phyloP scores from a whole-genome alignment of 2,329 filamentous ascomycete species.

The Coleophoma crateriformis region DNA sequence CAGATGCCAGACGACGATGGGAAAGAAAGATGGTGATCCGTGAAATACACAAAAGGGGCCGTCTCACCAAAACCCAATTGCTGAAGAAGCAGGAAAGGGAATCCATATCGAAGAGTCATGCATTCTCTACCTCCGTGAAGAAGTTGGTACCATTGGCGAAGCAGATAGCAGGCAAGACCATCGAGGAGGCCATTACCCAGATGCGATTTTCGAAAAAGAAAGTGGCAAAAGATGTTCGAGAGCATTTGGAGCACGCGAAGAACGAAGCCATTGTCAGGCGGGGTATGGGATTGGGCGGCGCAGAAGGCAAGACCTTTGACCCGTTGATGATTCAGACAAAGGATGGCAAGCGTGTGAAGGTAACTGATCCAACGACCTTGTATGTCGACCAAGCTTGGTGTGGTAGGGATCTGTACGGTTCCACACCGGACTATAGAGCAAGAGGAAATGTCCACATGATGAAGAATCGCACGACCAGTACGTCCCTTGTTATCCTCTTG shows the following conservation, averaged over 20 bases:
- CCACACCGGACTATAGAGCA: constrained; percentile 65
- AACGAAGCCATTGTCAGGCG: constrained; percentile 74
- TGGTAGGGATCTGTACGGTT: constrained; percentile 60
- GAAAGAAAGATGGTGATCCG: constrained; percentile 80
- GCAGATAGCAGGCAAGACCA: constrained; percentile 88
- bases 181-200: constrained; percentile 89
- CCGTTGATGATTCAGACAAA: constrained; percentile 63
- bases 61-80: constrained; percentile 59
- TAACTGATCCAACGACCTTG: constrained; percentile 72
- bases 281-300: constrained; percentile 71
- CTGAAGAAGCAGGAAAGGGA: constrained; percentile 60
- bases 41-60: constrained; percentile 62
- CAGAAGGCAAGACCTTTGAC: constrained; percentile 26
- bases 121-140: constrained; percentile 82
- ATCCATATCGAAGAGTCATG: constrained; percentile 56
- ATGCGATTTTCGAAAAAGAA: constrained; percentile 97
- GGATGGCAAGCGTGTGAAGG: constrained; percentile 65
- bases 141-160: constrained; percentile 82
- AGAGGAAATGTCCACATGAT: constrained; percentile 66
- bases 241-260: constrained; percentile 74
- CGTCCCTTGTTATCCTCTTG: constrained; percentile 31
- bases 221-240: constrained; percentile 72
- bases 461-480: constrained; percentile 69
- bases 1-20: constrained; percentile 65
- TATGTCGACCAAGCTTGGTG: constrained; percentile 96